phyloP scores from a whole-genome alignment of 805 yeast species.

The Metschnikowia cubensis region DNA sequence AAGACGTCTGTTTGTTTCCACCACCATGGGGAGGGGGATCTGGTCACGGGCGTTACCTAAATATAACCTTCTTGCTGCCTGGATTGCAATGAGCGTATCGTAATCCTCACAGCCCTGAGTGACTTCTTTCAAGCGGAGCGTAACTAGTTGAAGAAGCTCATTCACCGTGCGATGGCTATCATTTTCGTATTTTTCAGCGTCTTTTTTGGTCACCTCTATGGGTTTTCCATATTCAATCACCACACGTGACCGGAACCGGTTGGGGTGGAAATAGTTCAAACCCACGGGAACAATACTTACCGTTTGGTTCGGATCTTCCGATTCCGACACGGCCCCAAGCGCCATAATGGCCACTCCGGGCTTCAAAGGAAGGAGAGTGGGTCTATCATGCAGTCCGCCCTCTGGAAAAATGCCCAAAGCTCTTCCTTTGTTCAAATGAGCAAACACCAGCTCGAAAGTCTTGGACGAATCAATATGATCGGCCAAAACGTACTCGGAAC shows the following conservation, averaged over 20 bases:
- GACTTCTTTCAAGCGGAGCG: constrained; percentile 35
- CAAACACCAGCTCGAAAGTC: constrained; percentile 36
- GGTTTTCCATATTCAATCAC: constrained; percentile 43
- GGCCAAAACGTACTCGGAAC: constrained; percentile 33
- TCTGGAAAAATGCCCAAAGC: constrained; percentile 42
- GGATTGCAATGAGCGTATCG: constrained; percentile 41
- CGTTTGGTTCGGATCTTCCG: constrained; percentile 18
- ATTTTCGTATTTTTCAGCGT: constrained; percentile 26
- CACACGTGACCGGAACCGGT: constrained; percentile 38
- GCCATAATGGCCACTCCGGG: constrained; percentile 47
- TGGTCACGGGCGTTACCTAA: constrained; percentile 30
- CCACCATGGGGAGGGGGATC: constrained; percentile 40
- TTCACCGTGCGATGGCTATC: constrained; percentile 27
- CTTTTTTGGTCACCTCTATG: constrained; percentile 27
- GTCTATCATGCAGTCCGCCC: constrained; percentile 43
- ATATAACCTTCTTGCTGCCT: constrained; percentile 40
- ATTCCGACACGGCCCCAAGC: constrained; percentile 35
- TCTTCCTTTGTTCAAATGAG: constrained; percentile 30
- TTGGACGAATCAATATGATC: constrained; percentile 37
- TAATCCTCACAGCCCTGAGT: constrained; percentile 40
- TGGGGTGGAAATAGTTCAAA: constrained; percentile 40
- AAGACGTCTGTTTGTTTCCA: constrained; percentile 39
- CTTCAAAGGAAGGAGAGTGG: constrained; percentile 39
- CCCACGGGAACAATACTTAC: constrained; percentile 40
- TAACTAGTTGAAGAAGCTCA: constrained; percentile 25